Base-by-base conservation (phyloP, 2,329 filamentous ascomycete species). In the Penicillium sp. region DNA sequence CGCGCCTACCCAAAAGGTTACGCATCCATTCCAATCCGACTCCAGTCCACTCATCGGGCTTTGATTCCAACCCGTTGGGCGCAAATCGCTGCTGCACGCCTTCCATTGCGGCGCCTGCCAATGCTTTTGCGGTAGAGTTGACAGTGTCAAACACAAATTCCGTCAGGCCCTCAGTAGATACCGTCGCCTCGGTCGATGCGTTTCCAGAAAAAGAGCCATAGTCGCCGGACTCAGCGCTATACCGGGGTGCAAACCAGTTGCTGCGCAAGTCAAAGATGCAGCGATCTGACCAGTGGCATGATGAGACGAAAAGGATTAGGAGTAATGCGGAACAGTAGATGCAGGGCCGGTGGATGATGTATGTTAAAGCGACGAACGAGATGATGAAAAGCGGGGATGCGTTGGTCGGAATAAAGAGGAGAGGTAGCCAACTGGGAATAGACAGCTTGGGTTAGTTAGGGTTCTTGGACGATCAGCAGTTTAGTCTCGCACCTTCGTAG, bases 271-370 rank as follows among this genome's bases (percentile, higher is more conserved):
- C 93, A 80, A 97, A 94, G 78, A 97, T 94, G 72, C 90, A 94
- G 50, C 87, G 86, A 71, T 92, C 89, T 62, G 88, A 89, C 90
- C 90, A 94, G 81, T 92, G 88, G 75, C 90, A 94, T 24, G 88
- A 92, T 24, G 92, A 95, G 62, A 92, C 83, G 79, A 97, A 96
- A 64, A 99, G 90, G 65, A 97, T 92, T 61, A 96, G 83, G 45
- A 99, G 90, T 50, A 99, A 88, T 58, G 97, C 87, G 57, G 92
- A 96, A 83, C 94, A 99, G 82, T 99, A 99, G 65, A 96, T 88
- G 79, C 94, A 99, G 50, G 94, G 94, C 51, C 93, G 88, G 77
- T 97, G 96, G 67, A 99, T 87, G 76, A 96, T 90, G 81, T 96
- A 97, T 61, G 92, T 96, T 74, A 92, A 91, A 61, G 91, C 82